phyloP scores from a whole-genome alignment of 2,329 filamentous ascomycete genomes.

The Fragosphaeria purpurea region DNA sequence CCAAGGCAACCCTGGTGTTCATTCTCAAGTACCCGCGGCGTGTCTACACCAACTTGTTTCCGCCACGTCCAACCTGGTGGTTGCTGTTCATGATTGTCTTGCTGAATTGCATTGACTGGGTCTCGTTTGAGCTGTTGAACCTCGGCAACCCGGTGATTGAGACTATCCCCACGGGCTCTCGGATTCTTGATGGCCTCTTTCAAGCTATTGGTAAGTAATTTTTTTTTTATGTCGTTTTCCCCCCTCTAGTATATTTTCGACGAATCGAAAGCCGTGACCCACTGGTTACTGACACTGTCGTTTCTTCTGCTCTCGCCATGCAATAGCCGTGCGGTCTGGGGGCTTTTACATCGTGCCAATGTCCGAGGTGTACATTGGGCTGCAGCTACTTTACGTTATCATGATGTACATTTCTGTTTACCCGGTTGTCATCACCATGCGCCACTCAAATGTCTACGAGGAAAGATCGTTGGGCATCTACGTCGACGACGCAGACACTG shows the following conservation, averaged over 20 bases:
- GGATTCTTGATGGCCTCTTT: conserved; percentile 55
- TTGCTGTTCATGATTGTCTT: conserved; percentile 49
- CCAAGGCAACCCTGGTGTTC: conserved; percentile 42
- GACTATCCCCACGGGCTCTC: conserved; percentile 38
- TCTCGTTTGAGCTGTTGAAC: conserved; percentile 55
- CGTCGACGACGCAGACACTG: conserved; percentile 20
- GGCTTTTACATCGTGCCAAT: conserved; percentile 59
- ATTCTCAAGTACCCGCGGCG: conserved; percentile 46
- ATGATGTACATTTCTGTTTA: conserved; percentile 60
- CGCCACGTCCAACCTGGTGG: conserved; percentile 54
- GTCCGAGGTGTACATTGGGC: conserved; percentile 42
- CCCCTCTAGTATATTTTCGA: neutral
- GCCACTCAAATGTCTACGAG: conserved; percentile 63
- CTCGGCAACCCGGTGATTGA: conserved; percentile 48
- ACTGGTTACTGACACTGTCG: neutral
- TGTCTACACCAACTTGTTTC: conserved; percentile 56
- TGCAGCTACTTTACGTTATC: conserved; percentile 50
- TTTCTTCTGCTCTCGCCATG: neutral
- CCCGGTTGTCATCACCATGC: conserved; percentile 52
- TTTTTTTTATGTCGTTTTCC: neutral
- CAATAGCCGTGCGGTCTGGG: conserved; percentile 47
- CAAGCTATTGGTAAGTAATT: conserved; percentile 43
- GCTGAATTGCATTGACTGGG: conserved; percentile 55
- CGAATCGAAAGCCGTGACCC: conserved; percentile 6
- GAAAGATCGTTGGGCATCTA: conserved; percentile 56